Conservation (phyloP, 2,329 filamentous ascomycete species). For the Colletotrichum agaves region DNA sequence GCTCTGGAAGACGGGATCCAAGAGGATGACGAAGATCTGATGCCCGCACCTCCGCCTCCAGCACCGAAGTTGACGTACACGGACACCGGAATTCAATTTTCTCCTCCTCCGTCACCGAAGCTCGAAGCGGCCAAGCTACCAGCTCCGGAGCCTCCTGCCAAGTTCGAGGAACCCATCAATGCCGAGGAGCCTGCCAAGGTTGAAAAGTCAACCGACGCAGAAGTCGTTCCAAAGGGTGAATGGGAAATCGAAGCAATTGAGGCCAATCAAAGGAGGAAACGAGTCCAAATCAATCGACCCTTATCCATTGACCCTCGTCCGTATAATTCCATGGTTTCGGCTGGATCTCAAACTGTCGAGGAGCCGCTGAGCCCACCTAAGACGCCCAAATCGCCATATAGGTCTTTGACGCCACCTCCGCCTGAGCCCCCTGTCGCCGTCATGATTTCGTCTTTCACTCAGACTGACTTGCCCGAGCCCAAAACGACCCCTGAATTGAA, state of each 20-base stretch:
- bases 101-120: slow-evolving; percentile 81
- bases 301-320: slow-evolving; percentile 59
- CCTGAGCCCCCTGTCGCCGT: slow-evolving; percentile 47
- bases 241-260: slow-evolving; percentile 70
- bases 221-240: slow-evolving; percentile 57
- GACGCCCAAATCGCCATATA: slow-evolving; percentile 66
- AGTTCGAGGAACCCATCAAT: slow-evolving; percentile 53
- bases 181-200: slow-evolving; percentile 47
- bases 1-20: slow-evolving; percentile 63
- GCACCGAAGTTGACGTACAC: slow-evolving; percentile 66
- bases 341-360: slow-evolving; percentile 70
- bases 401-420: slow-evolving; percentile 54
- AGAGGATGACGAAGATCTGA: slow-evolving; percentile 58
- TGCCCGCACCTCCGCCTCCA: slow-evolving; percentile 41
- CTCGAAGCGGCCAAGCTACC: slow-evolving; percentile 52
- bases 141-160: slow-evolving; percentile 53
- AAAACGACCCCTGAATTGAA: slow-evolving; percentile 28
- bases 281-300: slow-evolving; percentile 66
- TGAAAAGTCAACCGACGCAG: slow-evolving; percentile 55
- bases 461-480: slow-evolving; percentile 60
- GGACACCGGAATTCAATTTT: slow-evolving; percentile 84
- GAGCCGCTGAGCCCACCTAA: slow-evolving; percentile 72
- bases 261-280: slow-evolving; percentile 78
- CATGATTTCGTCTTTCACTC: slow-evolving; percentile 69
- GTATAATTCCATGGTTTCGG: slow-evolving; percentile 69